A percentile compares a stretch with the other conserved stretches of the same genome.
These are phyloP conservation scores for Epichloe gansuensis DNA, from an alignment of 2,329 filamentous ascomycete species.

Conservation along the genomic window DNA sequence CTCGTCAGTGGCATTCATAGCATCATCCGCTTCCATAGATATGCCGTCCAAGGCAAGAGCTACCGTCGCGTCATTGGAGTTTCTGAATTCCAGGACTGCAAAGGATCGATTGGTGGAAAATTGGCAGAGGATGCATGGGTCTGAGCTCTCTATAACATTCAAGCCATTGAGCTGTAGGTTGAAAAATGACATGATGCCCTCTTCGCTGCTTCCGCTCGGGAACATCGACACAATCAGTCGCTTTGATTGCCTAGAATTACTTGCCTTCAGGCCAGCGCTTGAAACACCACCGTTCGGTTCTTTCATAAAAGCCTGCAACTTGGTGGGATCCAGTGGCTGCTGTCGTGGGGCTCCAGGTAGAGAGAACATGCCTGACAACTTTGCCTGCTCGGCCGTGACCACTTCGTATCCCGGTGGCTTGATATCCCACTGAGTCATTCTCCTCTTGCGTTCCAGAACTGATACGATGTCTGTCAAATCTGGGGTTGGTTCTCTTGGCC, in stretches of 20 bases:
- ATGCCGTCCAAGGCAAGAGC: slow-evolving; percentile 84
- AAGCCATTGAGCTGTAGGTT: slow-evolving; percentile 95
- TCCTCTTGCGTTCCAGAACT: slow-evolving; percentile 73
- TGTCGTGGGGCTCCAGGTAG: slow-evolving; percentile 89
- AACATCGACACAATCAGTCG: slow-evolving; percentile 81
- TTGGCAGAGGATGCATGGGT: slow-evolving; percentile 76
- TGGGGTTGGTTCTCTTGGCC: slow-evolving; percentile 90
- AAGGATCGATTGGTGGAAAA: slow-evolving; percentile 68
- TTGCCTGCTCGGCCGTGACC: slow-evolving; percentile 95
- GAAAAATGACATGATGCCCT: slow-evolving; percentile 71
- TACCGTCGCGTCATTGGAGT: slow-evolving; percentile 75
- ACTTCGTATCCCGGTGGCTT: slow-evolving; percentile 97
- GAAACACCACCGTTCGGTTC: slow-evolving; percentile 62
- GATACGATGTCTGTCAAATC: slow-evolving; percentile 81
- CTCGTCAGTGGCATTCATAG: slow-evolving; percentile 39
- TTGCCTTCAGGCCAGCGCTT: slow-evolving; percentile 75
- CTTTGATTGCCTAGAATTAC: slow-evolving; percentile 87
- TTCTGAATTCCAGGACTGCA: slow-evolving; percentile 84
- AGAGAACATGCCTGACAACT: slow-evolving; percentile 98
- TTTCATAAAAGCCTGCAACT: slow-evolving; percentile 90
- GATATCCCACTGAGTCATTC: slow-evolving; percentile 98
- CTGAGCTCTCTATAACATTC: slow-evolving; percentile 72
- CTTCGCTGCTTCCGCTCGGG: slow-evolving; percentile 59
- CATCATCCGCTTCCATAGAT: slow-evolving; percentile 64
- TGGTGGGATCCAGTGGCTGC: slow-evolving; percentile 87